Conservation (phyloP, 495 filamentous ascomycete genomes). For the Niebla homalea region DNA sequence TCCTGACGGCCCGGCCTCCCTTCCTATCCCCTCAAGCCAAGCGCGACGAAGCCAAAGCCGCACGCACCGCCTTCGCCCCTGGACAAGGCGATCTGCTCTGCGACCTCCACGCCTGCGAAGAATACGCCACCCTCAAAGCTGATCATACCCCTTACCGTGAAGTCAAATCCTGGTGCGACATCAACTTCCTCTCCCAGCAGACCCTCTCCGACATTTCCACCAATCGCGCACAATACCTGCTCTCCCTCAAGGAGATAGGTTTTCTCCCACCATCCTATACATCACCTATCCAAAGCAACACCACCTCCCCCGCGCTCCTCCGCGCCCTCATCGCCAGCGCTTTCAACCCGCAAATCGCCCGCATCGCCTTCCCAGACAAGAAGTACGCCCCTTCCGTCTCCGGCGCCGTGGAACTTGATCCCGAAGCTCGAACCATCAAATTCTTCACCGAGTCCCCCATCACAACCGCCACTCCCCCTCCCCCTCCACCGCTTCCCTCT, state of each 20-base stretch:
- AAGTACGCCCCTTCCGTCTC: conserved; percentile 76
- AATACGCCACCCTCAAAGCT: conserved; percentile 55
- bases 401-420: conserved; percentile 83
- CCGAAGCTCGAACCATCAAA: conserved; percentile 80
- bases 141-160: conserved; percentile 41
- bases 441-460: conserved; percentile 80
- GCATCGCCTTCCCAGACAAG: conserved; percentile 87
- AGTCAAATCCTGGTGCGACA: conserved; percentile 67
- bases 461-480: conserved; percentile 81
- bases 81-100: conserved; percentile 80
- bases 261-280: conserved; percentile 48
- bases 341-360: conserved; percentile 81
- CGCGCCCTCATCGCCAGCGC: conserved; percentile 81
- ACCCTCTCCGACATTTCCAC: conserved; percentile 77
- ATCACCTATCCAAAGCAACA: conserved; percentile 20
- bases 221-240: conserved; percentile 73
- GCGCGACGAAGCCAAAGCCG: conserved; percentile 69
- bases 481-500: conserved; percentile 57
- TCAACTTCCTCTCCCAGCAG: conserved; percentile 73
- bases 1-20: conserved; percentile 70
- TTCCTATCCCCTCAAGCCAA: conserved; percentile 73
- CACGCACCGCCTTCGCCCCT: conserved; percentile 54
- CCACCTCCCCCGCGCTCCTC: conserved; percentile 46
- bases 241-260: conserved; percentile 72
- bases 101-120: conserved; percentile 68